Conservation (phyloP, 2,329 filamentous ascomycete genomes). For the Pseudocercospora fuligena region DNA sequence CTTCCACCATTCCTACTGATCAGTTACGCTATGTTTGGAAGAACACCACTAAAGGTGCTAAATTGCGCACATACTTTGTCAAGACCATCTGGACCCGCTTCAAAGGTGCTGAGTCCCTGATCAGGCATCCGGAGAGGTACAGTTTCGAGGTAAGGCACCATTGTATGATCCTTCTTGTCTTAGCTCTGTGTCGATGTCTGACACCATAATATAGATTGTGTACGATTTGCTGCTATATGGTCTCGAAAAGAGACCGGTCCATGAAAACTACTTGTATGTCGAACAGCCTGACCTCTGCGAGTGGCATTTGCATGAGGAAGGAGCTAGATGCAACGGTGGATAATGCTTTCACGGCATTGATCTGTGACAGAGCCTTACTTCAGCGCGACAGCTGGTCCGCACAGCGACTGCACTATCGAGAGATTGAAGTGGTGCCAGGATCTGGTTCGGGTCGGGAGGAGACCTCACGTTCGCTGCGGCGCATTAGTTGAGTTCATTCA, state of each 20-base stretch:
- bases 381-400: neutral
- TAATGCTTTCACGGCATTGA: neutral
- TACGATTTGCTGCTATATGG: too few relatives aligned
- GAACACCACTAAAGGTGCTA: neutral
- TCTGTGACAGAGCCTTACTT: neutral
- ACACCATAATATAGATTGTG: too few relatives aligned
- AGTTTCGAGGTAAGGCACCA: neutral
- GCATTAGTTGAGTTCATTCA: neutral
- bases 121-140: neutral
- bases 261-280: neutral
- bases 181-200: too few relatives aligned
- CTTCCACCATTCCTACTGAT: neutral
- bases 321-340: neutral
- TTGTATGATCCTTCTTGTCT: too few relatives aligned
- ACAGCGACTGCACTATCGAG: neutral
- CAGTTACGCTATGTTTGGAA: neutral
- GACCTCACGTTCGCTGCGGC: neutral
- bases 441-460: neutral
- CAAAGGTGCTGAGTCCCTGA: neutral
- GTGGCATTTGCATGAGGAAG: slow-evolving; percentile 12
- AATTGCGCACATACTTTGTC: neutral
- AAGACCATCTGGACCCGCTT: neutral
- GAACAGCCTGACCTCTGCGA: neutral
- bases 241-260: too few relatives aligned
- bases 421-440: neutral